Evolutionary conservation across 495 filamentous ascomycete species (phyloP), one percentile per base, ranked within the genome.

Genomic region (Talaromyces stipitatus): DNA sequence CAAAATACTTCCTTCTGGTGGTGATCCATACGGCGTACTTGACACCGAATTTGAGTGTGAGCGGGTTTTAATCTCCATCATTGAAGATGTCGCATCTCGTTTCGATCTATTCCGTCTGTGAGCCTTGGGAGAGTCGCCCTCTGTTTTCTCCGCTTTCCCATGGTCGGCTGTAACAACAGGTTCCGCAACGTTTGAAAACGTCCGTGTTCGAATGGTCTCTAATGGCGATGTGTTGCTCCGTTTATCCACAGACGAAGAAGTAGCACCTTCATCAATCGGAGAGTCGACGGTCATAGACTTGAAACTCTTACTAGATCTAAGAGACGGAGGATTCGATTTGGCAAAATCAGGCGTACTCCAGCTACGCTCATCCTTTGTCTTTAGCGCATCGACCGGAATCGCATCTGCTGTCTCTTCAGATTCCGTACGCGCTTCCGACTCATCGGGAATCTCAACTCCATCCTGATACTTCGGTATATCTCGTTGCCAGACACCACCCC

Each of bases 401-500:
- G 58, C 64, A 43, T 74, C 62, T 8, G 74, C 71, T 26, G 58
- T 68, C 57, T 62, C 65, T 3, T 68, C 43, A 4, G 59, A 71
- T 24, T 78, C 77, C 14, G 79, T 75, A 12, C 78, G 72, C 50
- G 78, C 73, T 1, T 79, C 85, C 29, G 69, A 68, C 55, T 85
- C 80, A 60, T 85, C 81, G 24, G 83, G 72, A 29, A 77, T 75
- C 33, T 80, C 84, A 23, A 76, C 73, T 32, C 78, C 68, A 4
- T 73, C 65, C 58, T 79, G 79, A 2, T 65, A 45, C 12, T 69
- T 70, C 4, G 75, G 61, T 66, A 69, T 73, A 26, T 87, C 85
- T 55, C 85, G 82, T 58, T 80, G 72, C 82, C 90, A 98, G n/a
- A 97, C 88, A 1, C 95, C 94, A 14, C 91, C 94, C 58, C 94